phyloP scores from a whole-genome alignment of 805 yeast species.

The Pichia eremophila region DNA sequence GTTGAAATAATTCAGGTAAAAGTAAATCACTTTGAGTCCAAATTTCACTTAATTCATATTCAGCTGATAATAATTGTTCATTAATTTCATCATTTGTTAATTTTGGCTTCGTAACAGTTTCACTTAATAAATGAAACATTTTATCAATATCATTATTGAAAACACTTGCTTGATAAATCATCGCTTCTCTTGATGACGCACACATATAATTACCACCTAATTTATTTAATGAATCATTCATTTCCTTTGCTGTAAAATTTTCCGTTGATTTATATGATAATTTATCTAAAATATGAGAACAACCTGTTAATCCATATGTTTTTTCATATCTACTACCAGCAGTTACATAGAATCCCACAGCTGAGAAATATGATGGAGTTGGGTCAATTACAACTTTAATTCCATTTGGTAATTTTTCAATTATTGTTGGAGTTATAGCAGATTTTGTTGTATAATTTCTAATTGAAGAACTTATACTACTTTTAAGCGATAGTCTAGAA shows the following conservation, averaged over 20 bases:
- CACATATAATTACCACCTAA: constrained; percentile 94
- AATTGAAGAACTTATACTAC: not conserved
- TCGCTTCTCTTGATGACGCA: constrained; percentile 82
- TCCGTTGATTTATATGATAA: constrained; percentile 72
- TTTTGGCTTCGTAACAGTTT: constrained; percentile 67
- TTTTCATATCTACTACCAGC: constrained; percentile 87
- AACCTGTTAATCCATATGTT: constrained; percentile 47
- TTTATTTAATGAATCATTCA: constrained; percentile 66
- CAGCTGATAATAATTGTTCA: constrained; percentile 65
- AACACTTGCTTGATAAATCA: constrained; percentile 90
- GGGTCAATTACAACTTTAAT: constrained; percentile 75
- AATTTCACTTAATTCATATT: constrained; percentile 76
- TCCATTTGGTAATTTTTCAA: constrained; percentile 56
- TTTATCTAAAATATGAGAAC: constrained; percentile 77
- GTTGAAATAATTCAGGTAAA: constrained; percentile 84
- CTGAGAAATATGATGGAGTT: constrained; percentile 84
- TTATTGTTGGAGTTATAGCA: constrained; percentile 11
- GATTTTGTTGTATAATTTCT: not conserved
- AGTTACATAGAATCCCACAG: constrained; percentile 78
- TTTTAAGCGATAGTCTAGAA: not conserved
- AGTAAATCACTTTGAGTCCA: constrained; percentile 75
- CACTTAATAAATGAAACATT: constrained; percentile 69
- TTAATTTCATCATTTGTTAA: constrained; percentile 60
- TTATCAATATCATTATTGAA: constrained; percentile 75
- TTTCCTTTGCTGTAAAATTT: constrained; percentile 48